Conservation (phyloP, 176 grass and related monocot genomes). For the Phoenix dactylifera region DNA sequence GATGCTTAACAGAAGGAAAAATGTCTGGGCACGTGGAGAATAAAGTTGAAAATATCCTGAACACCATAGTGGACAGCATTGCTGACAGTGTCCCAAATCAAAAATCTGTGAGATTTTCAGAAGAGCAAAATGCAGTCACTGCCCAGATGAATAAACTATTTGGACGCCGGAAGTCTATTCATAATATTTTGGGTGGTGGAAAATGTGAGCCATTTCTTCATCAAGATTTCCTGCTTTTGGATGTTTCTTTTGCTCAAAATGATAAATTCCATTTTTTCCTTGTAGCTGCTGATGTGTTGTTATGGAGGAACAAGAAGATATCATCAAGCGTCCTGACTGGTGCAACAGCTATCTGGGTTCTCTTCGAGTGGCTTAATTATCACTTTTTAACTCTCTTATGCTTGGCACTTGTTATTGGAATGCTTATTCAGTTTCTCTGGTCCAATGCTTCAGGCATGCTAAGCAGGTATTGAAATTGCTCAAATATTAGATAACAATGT, state of each 20-base stretch:
- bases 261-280: constrained; percentile 6
- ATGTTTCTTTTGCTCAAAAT: not conserved
- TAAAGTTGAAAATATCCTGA: constrained; percentile 33
- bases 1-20: not conserved
- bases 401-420: constrained; percentile 53
- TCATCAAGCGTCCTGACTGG: constrained; percentile 65
- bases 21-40: constrained; percentile 51
- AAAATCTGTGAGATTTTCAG: constrained; percentile 40
- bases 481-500: not conserved
- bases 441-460: constrained; percentile 52
- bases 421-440: constrained; percentile 67
- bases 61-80: constrained; percentile 53
- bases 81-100: constrained; percentile 44
- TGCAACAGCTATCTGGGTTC: constrained; percentile 62
- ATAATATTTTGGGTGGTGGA: constrained; percentile 69
- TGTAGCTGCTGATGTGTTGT: constrained; percentile 87
- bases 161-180: constrained; percentile 36
- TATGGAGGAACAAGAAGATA: constrained; percentile 96
- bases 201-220: constrained; percentile 33
- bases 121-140: constrained; percentile 28
- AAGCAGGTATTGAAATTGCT: constrained; percentile 24
- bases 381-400: constrained; percentile 77
- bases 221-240: not conserved
- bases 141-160: constrained; percentile 41
- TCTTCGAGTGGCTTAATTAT: constrained; percentile 91